Evolutionary conservation across 352 stramenopile species (phyloP).

Genomic region (Lagenidium sp.): DNA sequence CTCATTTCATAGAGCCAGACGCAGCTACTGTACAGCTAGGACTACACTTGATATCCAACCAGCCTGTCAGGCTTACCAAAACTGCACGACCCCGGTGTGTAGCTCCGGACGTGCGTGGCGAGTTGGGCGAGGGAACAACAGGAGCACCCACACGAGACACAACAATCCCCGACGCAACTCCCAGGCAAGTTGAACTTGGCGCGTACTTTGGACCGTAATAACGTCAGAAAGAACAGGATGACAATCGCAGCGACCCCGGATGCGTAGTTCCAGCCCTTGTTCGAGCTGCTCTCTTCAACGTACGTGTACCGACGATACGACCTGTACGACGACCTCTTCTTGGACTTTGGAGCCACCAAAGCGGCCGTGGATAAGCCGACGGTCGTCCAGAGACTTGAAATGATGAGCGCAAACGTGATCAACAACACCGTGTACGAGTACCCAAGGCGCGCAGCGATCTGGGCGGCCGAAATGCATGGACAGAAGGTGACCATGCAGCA

Average conservation of each 20-base stretch:
- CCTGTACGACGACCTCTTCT: background rate
- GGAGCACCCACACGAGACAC: too few relatives aligned
- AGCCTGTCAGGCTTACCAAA: constrained; percentile 3
- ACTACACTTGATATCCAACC: too few relatives aligned
- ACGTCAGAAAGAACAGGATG: too few relatives aligned
- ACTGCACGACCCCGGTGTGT: constrained; percentile 1
- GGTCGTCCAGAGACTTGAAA: constrained; percentile 1
- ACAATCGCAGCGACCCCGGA: background rate
- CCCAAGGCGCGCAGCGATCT: constrained; percentile 11
- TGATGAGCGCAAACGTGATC: background rate
- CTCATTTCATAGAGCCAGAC: too few relatives aligned
- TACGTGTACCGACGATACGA: constrained; percentile 3
- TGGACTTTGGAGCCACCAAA: background rate
- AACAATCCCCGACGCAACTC: too few relatives aligned
- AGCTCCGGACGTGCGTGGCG: constrained; percentile 8
- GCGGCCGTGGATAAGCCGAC: background rate
- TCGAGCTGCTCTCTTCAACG: background rate
- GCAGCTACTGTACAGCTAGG: too few relatives aligned
- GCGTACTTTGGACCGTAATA: too few relatives aligned
- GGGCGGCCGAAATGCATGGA: constrained; percentile 13
- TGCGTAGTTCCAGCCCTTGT: background rate
- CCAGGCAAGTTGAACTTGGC: too few relatives aligned
- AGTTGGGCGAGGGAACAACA: too few relatives aligned
- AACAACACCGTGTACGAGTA: constrained; percentile 6
- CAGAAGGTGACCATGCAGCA: constrained; percentile 17